A percentile compares a stretch with the other conserved stretches of the same genome.
Evolutionary conservation across 2,329 filamentous ascomycete genomes (phyloP).

Genomic region (Ceratocystis huliohia): DNA sequence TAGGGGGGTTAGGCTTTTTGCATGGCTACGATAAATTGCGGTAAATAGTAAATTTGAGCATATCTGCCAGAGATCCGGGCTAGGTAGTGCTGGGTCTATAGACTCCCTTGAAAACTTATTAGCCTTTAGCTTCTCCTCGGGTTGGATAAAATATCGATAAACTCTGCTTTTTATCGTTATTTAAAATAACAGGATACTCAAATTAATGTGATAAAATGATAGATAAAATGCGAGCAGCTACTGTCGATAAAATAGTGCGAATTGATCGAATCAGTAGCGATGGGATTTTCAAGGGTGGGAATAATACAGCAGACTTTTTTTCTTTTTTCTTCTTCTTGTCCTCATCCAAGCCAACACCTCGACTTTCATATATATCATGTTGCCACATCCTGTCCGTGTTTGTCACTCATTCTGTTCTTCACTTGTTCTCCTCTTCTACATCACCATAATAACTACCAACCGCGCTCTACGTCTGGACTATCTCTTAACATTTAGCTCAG

Average conservation of each 20-base stretch:
- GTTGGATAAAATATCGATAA: too few relatives aligned
- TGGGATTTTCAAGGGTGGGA: background rate
- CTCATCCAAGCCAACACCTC: background rate
- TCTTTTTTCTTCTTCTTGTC: background rate
- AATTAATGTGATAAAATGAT: too few relatives aligned
- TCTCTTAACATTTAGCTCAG: background rate
- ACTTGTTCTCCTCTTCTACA: background rate
- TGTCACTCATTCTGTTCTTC: background rate
- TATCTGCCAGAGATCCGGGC: too few relatives aligned
- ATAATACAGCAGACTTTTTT: background rate
- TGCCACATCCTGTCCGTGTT: constrained; percentile 3
- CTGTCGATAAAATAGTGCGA: background rate
- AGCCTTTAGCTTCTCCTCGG: too few relatives aligned
- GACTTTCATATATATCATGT: constrained; percentile 10
- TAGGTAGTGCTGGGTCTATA: too few relatives aligned
- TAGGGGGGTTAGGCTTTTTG: background rate
- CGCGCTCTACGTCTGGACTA: background rate
- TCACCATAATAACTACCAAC: background rate
- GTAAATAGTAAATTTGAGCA: background rate
- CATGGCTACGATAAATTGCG: background rate
- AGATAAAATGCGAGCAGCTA: background rate
- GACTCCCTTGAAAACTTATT: too few relatives aligned
- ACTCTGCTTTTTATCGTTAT: too few relatives aligned
- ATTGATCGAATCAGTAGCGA: background rate
- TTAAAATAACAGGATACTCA: too few relatives aligned